Base-by-base conservation (phyloP, 257 asterid species). In the Nemophila menziesii region DNA sequence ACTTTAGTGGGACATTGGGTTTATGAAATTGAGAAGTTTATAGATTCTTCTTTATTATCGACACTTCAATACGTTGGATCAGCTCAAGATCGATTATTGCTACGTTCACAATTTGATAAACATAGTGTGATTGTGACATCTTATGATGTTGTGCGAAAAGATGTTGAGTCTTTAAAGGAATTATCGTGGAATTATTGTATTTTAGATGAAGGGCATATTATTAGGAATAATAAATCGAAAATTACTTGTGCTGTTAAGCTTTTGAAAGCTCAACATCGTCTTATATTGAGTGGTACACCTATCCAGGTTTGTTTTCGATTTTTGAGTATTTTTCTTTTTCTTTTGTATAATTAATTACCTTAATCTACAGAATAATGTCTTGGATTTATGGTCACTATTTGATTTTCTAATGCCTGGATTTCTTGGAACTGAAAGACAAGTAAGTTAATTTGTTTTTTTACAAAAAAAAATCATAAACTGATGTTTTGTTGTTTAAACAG, bases 331-430 rank as follows among this genome's bases (percentile, higher is more conserved):
- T 39, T n/a, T n/a, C 13, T 16, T 0, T 34, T 48, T 13, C 33
- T 29, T 14, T 33, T 64, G 62, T 51, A 72, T 56, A 19, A 60
- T 23, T 59, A 6, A 14, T 47, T 52, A 15, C 52, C 63, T 52
- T 52, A 29, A 27, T 53, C 63, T 79, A 92, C 99, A 90, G 99
- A 90, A 90, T 48, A 90, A 90, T 54, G 96, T 90, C 46, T 71
- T 90, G 85, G 99, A 90, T 64, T 72, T 90, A 13, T 90, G 99
- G 99, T 90, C 99, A 52, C 93, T 90, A 55, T 90, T 90, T 64
- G 99, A 90, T 83, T 90, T 90, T 67, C 96, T 90, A 49, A 90
- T 90, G 96, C 99, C 99, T 19, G 99, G 99, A 56, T 90, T 90
- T 71, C 99, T 90, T 55, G 99, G 99, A 71, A 90, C 99, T 8